Evolutionary conservation across 371 early-diverging fungal genomes (phyloP).

Genomic region (Mucor saturninus): DNA sequence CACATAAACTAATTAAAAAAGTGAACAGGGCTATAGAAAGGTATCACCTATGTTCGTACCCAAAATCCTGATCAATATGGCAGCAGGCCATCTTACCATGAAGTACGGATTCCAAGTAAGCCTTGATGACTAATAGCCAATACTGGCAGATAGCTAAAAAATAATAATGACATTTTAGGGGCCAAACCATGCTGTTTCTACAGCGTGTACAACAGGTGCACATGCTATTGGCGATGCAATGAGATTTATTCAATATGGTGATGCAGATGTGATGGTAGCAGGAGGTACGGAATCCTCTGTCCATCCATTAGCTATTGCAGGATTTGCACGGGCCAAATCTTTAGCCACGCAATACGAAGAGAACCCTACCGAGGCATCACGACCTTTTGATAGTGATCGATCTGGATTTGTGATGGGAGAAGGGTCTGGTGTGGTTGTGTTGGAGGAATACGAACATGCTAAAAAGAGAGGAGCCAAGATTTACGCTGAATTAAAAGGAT

Average conservation of each 20-base stretch:
- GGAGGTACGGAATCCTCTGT: constrained; percentile 92
- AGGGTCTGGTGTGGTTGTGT: constrained; percentile 90
- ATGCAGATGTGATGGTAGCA: constrained; percentile 96
- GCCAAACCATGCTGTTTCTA: constrained; percentile 91
- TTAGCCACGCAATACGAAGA: constrained; percentile 82
- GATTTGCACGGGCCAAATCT: constrained; percentile 90
- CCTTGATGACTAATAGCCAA: not conserved
- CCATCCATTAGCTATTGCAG: constrained; percentile 86
- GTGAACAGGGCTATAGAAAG: constrained; percentile 64
- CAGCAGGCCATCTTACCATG: constrained; percentile 92
- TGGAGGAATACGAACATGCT: constrained; percentile 94
- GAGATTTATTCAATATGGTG: constrained; percentile 89
- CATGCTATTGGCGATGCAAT: constrained; percentile 94
- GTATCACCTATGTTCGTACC: constrained; percentile 94
- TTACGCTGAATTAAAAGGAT: constrained; percentile 90
- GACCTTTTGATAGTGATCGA: constrained; percentile 89
- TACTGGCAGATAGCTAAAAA: not conserved
- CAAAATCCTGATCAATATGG: constrained; percentile 90
- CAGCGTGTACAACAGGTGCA: constrained; percentile 96
- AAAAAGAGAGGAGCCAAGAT: constrained; percentile 81
- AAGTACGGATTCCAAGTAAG: constrained; percentile 79
- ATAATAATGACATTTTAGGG: constrained; percentile 54
- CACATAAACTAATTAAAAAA: too few relatives aligned
- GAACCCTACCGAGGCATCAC: constrained; percentile 74
- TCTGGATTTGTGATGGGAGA: constrained; percentile 96